Evolutionary conservation across 2,329 filamentous ascomycete genomes (phyloP).

Genomic region (Neofusicoccum sp.): DNA sequence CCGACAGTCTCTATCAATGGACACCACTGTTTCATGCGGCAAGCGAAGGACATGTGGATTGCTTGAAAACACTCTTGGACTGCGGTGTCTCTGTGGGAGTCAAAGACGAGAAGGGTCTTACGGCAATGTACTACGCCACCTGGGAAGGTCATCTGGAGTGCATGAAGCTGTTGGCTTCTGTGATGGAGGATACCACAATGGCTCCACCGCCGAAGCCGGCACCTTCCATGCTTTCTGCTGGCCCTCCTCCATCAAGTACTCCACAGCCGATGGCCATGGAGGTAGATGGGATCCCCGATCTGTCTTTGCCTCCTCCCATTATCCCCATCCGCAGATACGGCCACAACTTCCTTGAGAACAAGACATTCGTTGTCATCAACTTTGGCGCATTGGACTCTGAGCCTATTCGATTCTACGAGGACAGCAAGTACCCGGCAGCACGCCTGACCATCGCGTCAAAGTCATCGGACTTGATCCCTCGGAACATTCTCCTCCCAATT

Average conservation of each 20-base stretch:
- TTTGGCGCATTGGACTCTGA: conserved; percentile 76
- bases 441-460: conserved; percentile 96
- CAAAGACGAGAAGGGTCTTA: conserved; percentile 87
- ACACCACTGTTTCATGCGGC: conserved; percentile 95
- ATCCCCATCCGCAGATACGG: conserved; percentile 93
- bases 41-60: conserved; percentile 91
- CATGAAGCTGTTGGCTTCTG: conserved; percentile 79
- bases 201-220: conserved; percentile 46
- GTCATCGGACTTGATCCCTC: conserved; percentile 90
- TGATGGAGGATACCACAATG: conserved; percentile 27
- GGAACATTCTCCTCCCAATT: conserved; percentile 92
- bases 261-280: conserved; percentile 62
- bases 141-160: conserved; percentile 97
- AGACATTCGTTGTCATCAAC: conserved; percentile 90
- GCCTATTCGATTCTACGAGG: conserved; percentile 93
- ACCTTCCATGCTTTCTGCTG: conserved; percentile 16
- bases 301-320: conserved; percentile 92
- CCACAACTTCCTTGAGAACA: conserved; percentile 97
- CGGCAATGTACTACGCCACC: conserved; percentile 96
- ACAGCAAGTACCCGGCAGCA: conserved; percentile 93
- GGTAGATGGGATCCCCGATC: conserved; percentile 84
- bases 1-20: conserved; percentile 97
- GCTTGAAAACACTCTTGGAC: conserved; percentile 78
- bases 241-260: conserved; percentile 34
- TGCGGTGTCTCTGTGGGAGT: conserved; percentile 77